These are phyloP conservation scores for Chimonanthus praecox DNA, from an alignment of 164 flowering plant species.

Conservation along the genomic window DNA sequence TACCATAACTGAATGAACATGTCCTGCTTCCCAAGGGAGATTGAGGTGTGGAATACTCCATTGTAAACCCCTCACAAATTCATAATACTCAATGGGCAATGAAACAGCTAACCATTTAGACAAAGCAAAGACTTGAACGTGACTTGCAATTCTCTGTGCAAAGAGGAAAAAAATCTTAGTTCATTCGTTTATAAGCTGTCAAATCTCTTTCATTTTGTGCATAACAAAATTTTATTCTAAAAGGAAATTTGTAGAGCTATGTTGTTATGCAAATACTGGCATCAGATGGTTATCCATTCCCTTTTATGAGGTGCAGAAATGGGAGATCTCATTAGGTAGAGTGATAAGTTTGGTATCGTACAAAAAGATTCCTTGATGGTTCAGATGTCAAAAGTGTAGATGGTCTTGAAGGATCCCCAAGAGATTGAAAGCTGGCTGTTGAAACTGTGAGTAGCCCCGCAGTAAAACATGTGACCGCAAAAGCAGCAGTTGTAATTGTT, in stretches of 20 bases:
- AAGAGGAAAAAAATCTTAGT: neutral
- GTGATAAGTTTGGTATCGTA: slow-evolving; percentile 28
- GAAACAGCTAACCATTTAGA: slow-evolving; percentile 77
- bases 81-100: slow-evolving; percentile 75
- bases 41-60: slow-evolving; percentile 86
- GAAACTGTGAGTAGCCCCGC: slow-evolving; percentile 71
- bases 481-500: slow-evolving; percentile 42
- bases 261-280: no score
- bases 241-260: no score
- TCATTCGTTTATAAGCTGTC: neutral
- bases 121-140: slow-evolving; percentile 89
- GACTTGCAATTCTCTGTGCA: slow-evolving; percentile 71
- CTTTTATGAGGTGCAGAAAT: no score
- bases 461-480: slow-evolving; percentile 44
- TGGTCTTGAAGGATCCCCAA: slow-evolving; percentile 42
- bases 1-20: slow-evolving; percentile 31
- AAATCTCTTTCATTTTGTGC: neutral
- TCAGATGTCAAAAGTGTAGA: slow-evolving; percentile 37
- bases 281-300: no score
- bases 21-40: slow-evolving; percentile 81
- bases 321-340: neutral
- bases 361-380: slow-evolving; percentile 81
- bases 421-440: slow-evolving; percentile 64
- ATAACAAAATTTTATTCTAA: neutral
- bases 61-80: slow-evolving; percentile 59